phyloP scores from a whole-genome alignment of 163 green algal genomes.

The Scenedesmus sp. region DNA sequence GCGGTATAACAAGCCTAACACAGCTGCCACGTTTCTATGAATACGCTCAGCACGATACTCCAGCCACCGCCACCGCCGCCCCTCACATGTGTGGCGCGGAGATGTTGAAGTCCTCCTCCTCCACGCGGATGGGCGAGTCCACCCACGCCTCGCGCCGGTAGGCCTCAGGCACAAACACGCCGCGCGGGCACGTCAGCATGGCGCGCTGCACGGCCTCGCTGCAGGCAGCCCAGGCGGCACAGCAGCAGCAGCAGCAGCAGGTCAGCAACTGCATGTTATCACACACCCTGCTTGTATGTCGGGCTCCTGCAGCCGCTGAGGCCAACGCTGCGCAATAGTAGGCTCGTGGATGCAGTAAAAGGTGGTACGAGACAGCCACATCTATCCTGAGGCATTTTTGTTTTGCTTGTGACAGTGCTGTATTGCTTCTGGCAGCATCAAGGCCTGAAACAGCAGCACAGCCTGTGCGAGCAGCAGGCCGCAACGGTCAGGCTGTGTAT shows the following conservation, averaged over 20 bases:
- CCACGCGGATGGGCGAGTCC: slow-evolving; percentile 52
- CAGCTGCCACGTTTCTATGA: too few relatives aligned
- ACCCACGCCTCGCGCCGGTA: slow-evolving; percentile 57
- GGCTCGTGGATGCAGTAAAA: too few relatives aligned
- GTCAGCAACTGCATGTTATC: neutral
- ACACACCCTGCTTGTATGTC: too few relatives aligned
- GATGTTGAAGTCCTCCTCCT: slow-evolving; percentile 67
- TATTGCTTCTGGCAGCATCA: too few relatives aligned
- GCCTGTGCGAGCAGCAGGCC: neutral
- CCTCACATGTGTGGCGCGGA: slow-evolving; percentile 65
- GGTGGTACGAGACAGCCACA: too few relatives aligned
- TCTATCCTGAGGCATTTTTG: too few relatives aligned
- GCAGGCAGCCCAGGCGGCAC: neutral
- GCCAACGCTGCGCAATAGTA: too few relatives aligned
- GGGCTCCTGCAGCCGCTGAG: too few relatives aligned
- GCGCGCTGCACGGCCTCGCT: slow-evolving; percentile 56
- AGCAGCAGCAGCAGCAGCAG: slow-evolving; percentile 14
- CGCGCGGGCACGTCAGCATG: slow-evolving; percentile 58
- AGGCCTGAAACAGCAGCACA: neutral
- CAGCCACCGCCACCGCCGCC: neutral
- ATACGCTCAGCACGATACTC: neutral
- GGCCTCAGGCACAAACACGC: slow-evolving; percentile 54
- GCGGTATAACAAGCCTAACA: too few relatives aligned
- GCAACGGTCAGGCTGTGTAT: neutral
- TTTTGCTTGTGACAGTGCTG: too few relatives aligned